phyloP scores from a whole-genome alignment of 2,329 filamentous ascomycete species.

The Sclerotinia borealis region DNA sequence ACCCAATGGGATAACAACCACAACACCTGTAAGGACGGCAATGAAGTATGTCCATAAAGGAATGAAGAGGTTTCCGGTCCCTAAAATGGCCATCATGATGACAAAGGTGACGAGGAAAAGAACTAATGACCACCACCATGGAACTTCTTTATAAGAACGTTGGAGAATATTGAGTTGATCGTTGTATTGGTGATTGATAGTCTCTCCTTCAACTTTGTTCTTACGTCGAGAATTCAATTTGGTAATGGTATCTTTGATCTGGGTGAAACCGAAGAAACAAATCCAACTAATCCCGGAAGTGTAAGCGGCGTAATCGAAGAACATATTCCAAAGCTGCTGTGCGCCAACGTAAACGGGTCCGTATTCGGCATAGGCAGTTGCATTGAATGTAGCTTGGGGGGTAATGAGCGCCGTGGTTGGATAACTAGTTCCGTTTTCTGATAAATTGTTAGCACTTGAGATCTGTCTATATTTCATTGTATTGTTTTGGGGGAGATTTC shows the following conservation, averaged over 20 bases:
- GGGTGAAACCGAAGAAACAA: constrained; percentile 46
- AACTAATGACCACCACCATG: constrained; percentile 50
- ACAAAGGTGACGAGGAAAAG: constrained; percentile 46
- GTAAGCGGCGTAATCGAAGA: constrained; percentile 56
- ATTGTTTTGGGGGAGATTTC: background rate
- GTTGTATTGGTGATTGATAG: constrained; percentile 48
- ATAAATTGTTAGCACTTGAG: background rate
- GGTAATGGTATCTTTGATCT: constrained; percentile 40
- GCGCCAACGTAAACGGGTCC: constrained; percentile 53
- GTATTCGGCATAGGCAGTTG: constrained; percentile 41
- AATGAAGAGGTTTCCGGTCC: constrained; percentile 48
- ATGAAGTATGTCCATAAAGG: constrained; percentile 56
- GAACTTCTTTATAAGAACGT: constrained; percentile 52
- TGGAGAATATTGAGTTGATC: constrained; percentile 55
- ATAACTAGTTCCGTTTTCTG: constrained; percentile 33
- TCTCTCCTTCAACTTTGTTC: constrained; percentile 29
- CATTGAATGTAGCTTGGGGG: constrained; percentile 29
- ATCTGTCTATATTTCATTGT: no score
- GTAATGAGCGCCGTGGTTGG: constrained; percentile 34
- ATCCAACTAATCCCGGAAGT: constrained; percentile 55
- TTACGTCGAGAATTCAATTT: constrained; percentile 39
- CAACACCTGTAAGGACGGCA: constrained; percentile 47
- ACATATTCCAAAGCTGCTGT: constrained; percentile 52
- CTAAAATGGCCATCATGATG: constrained; percentile 46
- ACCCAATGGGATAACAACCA: constrained; percentile 51